A percentile compares a stretch with the other conserved stretches of the same genome.
Conservation (phyloP, 352 stramenopile genomes). For the Pythium folliculosum region DNA sequence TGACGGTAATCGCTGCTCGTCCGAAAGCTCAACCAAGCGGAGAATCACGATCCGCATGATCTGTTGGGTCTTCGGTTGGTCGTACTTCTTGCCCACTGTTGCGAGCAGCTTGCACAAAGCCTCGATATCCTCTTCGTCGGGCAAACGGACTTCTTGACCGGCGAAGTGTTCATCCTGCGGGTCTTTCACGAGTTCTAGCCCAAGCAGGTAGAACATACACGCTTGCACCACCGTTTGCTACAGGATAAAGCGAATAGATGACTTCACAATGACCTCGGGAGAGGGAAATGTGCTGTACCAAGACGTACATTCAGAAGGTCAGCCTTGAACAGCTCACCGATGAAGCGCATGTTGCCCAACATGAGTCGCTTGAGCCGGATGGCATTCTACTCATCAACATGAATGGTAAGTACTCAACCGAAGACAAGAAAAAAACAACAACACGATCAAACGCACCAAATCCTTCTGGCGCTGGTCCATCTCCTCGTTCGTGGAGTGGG, state of each 20-base stretch:
- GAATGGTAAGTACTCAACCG: background rate
- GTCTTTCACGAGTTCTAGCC: conserved; percentile 62
- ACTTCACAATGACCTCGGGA: background rate
- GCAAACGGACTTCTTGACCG: conserved; percentile 71
- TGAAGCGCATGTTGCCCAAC: conserved; percentile 89
- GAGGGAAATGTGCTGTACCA: background rate
- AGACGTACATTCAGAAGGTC: conserved; percentile 73
- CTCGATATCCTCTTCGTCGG: conserved; percentile 84
- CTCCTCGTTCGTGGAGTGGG: conserved; percentile 33
- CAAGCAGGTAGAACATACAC: conserved; percentile 82
- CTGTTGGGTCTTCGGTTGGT: conserved; percentile 69
- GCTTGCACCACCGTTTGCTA: conserved; percentile 73
- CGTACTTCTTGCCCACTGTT: conserved; percentile 87
- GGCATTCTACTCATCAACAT: conserved; percentile 33
- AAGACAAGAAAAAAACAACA: background rate
- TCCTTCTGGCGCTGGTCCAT: conserved; percentile 53
- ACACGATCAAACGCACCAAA: conserved; percentile 37
- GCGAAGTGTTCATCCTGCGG: conserved; percentile 46
- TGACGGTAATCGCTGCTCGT: conserved; percentile 70
- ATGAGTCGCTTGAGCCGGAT: conserved; percentile 73
- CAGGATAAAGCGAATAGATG: background rate
- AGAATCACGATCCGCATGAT: conserved; percentile 89
- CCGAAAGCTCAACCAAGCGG: conserved; percentile 80
- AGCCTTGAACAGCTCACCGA: conserved; percentile 87
- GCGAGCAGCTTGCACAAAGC: conserved; percentile 86